Evolutionary conservation across 495 filamentous ascomycete genomes (phyloP), one percentile per base, ranked within the genome.

Genomic region (Cenococcum geophilum): DNA sequence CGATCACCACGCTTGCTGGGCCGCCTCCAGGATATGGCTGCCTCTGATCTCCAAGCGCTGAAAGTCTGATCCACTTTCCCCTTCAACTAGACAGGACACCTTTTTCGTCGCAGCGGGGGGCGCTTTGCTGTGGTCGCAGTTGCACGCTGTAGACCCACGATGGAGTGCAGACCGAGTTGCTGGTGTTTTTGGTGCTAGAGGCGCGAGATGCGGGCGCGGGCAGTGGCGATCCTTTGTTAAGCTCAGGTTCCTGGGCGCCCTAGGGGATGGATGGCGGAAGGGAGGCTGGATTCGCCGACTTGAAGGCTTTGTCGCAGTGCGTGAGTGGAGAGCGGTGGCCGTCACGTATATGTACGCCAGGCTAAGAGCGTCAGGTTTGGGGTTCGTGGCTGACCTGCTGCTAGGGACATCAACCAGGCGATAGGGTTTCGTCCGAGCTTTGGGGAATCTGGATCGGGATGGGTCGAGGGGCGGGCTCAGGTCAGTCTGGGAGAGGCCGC

Each of bases 341-440:
- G 57, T 69, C 61, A 66, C 62, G 62, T 65, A 65, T 69, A 69
- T 69, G 66, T 69, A 69, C 66, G 63, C 62, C 57, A 58, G 60
- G 62, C 62, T 64, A 64, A 62, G 62, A 55, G 64, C n/a, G 58
- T 58, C 62, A 63, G 58, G 63, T 58, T 49, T 59, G 53, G 50
- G 58, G 20, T 61, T 66, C 63, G 62, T 69, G 66, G 66, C 66
- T 65, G 62, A 42, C 55, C 37, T 57, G 58, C 56, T 58, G 16
- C 66, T 68, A 57, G 56, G 62, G 60, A 52, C 66, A 43, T 59
- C 58, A 60, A 65, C 66, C 66, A 58, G 66, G 63, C 54, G 59
- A 66, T 69, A 63, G 66, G 66, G 66, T 66, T 66, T 69, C 57
- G 66, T 66, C 66, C 66, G 63, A 69, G 66, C 66, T 58, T 64